A percentile compares a stretch with the other conserved stretches of the same genome.
These are phyloP conservation scores for Ilyonectria robusta DNA, from an alignment of 2,329 filamentous ascomycete genomes.

Conservation along the genomic window DNA sequence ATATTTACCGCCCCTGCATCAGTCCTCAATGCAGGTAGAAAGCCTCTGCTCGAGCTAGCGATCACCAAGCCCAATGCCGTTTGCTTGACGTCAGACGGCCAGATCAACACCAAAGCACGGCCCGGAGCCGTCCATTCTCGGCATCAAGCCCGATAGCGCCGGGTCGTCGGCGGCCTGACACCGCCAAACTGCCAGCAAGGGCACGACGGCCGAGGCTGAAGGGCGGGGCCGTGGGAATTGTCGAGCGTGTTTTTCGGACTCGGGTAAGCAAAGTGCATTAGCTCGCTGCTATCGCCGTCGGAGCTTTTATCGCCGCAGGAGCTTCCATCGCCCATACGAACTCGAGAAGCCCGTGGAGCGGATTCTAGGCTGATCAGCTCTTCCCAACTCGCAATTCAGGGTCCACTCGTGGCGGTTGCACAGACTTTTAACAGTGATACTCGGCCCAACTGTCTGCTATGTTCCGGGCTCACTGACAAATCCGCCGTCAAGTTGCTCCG, in stretches of 20 bases:
- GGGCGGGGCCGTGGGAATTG: not conserved
- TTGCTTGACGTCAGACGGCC: not conserved
- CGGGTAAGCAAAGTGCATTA: not conserved
- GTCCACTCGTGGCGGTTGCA: not conserved
- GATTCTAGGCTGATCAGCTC: not conserved
- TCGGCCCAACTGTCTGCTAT: not conserved
- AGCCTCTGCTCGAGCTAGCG: slow-evolving; percentile 14
- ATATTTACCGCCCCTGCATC: not conserved
- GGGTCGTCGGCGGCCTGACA: not conserved
- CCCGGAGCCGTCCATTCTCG: slow-evolving; percentile 2
- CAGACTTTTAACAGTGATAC: not conserved
- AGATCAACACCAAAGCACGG: not conserved
- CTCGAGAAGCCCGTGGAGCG: no score
- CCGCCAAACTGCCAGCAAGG: not conserved
- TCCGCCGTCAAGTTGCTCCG: not conserved
- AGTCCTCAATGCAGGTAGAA: slow-evolving; percentile 1
- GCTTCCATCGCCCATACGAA: no score
- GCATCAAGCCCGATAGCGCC: not conserved
- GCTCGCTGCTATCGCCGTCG: no score
- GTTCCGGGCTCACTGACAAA: not conserved
- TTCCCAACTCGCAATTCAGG: not conserved
- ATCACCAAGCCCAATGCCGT: slow-evolving; percentile 34
- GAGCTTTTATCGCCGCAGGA: no score
- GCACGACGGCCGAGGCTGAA: not conserved
- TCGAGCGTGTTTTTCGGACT: not conserved